Percentiles rank a stretch among this genome's conserved stretches.
These are phyloP conservation scores for Aspergillus indologenus DNA, from an alignment of 495 filamentous ascomycete species.

Conservation along the genomic window DNA sequence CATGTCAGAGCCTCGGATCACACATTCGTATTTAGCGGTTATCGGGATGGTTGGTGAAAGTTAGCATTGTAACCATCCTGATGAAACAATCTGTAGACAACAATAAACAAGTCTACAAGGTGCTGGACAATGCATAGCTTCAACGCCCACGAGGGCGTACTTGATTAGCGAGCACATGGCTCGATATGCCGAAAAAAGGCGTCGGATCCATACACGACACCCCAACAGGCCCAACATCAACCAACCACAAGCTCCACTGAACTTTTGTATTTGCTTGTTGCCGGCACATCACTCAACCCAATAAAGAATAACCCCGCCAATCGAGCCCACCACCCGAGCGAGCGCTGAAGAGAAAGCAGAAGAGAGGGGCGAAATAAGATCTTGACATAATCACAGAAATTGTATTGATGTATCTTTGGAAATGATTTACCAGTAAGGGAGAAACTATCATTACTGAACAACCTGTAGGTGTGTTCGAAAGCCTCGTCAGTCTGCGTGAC, in stretches of 20 bases:
- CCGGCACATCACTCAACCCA: background rate
- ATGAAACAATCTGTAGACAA: background rate
- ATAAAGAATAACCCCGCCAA: background rate
- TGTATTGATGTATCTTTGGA: constrained; percentile 25
- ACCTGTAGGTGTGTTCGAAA: constrained; percentile 26
- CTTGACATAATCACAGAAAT: constrained; percentile 5
- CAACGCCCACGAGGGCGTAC: background rate
- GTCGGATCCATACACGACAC: background rate
- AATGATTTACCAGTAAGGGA: constrained; percentile 25
- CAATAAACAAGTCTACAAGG: background rate
- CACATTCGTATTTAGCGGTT: no score
- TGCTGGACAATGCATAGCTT: background rate
- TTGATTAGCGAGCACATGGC: background rate
- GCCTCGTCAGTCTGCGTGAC: constrained; percentile 26
- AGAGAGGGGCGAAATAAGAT: constrained; percentile 4
- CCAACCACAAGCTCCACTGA: background rate
- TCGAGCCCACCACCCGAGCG: background rate
- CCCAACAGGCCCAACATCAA: background rate
- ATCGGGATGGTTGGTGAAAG: no score
- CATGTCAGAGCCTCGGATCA: no score
- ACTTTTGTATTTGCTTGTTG: background rate
- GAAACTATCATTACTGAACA: constrained; percentile 32
- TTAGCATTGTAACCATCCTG: no score
- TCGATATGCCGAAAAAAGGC: background rate
- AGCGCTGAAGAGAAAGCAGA: background rate